Evolutionary conservation across 257 asterid genomes (phyloP).

Genomic region (Cinchona pubescens): DNA sequence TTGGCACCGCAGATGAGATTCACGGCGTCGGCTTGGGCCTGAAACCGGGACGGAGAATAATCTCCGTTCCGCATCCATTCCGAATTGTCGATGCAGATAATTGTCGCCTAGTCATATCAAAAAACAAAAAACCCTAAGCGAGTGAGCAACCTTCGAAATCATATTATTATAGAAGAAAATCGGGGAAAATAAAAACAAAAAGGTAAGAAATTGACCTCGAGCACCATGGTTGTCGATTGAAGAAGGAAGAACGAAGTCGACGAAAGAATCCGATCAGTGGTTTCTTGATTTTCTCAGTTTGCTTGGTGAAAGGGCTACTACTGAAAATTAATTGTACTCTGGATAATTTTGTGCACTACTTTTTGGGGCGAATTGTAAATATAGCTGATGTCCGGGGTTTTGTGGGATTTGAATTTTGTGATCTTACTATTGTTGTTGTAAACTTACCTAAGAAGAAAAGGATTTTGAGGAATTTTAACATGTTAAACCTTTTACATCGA

Average conservation of each 20-base stretch:
- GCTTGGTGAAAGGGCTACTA: slow-evolving; percentile 11
- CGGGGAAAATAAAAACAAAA: neutral
- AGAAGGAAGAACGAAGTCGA: neutral
- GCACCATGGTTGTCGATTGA: slow-evolving; percentile 67
- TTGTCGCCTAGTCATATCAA: slow-evolving; percentile 58
- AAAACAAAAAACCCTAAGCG: slow-evolving; percentile 16
- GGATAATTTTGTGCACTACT: too few relatives aligned
- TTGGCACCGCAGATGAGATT: slow-evolving; percentile 98
- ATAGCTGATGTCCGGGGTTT: neutral
- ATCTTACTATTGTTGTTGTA: too few relatives aligned
- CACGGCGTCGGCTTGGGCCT: slow-evolving; percentile 91
- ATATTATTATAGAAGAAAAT: neutral
- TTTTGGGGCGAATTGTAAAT: neutral
- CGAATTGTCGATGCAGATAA: slow-evolving; percentile 96
- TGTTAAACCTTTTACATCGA: too few relatives aligned
- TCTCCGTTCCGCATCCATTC: slow-evolving; percentile 99
- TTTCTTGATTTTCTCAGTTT: neutral
- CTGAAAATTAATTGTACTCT: neutral
- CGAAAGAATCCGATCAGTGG: neutral
- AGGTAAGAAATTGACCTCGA: slow-evolving; percentile 55
- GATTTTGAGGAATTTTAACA: too few relatives aligned
- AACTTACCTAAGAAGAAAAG: too few relatives aligned
- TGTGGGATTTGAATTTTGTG: neutral
- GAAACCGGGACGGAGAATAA: slow-evolving; percentile 79
- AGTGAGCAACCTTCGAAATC: slow-evolving; percentile 5